Base-by-base conservation (phyloP, 495 filamentous ascomycete genomes). In the Neurospora cerealis region DNA sequence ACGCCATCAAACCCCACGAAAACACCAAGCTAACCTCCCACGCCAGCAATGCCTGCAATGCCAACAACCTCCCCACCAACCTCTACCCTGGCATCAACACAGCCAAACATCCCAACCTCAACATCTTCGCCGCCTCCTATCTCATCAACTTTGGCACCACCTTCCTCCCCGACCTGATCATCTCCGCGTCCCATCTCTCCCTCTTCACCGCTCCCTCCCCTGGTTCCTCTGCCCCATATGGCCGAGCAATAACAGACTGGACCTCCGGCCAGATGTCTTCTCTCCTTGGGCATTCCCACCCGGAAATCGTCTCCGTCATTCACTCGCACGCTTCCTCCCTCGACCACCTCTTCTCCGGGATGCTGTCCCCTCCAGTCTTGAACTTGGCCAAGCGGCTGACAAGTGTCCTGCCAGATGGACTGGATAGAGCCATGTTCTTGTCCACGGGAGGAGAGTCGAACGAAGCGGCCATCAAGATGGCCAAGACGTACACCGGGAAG, bases 261-360 rank as follows among this genome's bases (percentile, higher is more conserved):
- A 89, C 87, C 0, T 88, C 87, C 0, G 88, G 87, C 38, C 87
- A 89, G 71, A 87, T 88, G 86, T 85, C 84, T 21, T 88, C 84
- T 32, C 79, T 89, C 0, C 81, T 89, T 1, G 88, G 87, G n/a
- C 88, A 89, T 73, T 84, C 83, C 0, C 84, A 89, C 73, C 86
- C 88, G 1, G 87, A 89, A 70, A 87, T 89, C 41, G 86, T 89
- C 8, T 74, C 84, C 32, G 81, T 84, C 0, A 85, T 89, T 37
- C 72, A 76, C 11, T 72, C 85, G 0, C 80, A 85, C 66, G 82
- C 84, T 19, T 78, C 77, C 1, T 73, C 81, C 40, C 83, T 89
- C 42, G 87, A 89, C 74, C 88, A 89, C 70, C 84, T 88, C 32
- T 84, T 86, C 76, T 86, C 82, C 46, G 86, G 83, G 32, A 89